Conservation (phyloP, 352 stramenopile species). For the Phytophthora uliginosa region DNA sequence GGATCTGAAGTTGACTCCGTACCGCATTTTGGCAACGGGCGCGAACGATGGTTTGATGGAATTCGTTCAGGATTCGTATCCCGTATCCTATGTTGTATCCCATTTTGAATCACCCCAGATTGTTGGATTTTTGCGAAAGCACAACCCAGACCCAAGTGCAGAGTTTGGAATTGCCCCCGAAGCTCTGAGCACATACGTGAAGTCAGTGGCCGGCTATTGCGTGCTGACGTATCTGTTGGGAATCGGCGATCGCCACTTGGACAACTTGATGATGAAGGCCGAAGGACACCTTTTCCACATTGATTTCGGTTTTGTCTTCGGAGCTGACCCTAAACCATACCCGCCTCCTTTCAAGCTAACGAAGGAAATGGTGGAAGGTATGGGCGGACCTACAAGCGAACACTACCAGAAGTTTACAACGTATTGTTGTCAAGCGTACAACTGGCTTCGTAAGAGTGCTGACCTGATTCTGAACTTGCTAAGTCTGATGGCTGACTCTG, state of each 20-base stretch:
- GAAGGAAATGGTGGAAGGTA: slow-evolving; percentile 98
- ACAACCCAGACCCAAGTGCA: slow-evolving; percentile 86
- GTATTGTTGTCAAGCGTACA: slow-evolving; percentile 95
- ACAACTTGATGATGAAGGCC: slow-evolving; percentile 99
- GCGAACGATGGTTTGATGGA: slow-evolving; percentile 97
- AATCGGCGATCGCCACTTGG: slow-evolving; percentile 99
- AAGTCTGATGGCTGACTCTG: slow-evolving; percentile 98
- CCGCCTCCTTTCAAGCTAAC: slow-evolving; percentile 99
- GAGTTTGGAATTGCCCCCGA: slow-evolving; percentile 94
- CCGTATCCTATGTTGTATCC: slow-evolving; percentile 97
- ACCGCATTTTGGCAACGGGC: slow-evolving; percentile 92
- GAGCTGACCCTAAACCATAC: slow-evolving; percentile 98
- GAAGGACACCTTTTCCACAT: slow-evolving; percentile 99
- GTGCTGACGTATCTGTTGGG: slow-evolving; percentile 99
- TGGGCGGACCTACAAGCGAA: slow-evolving; percentile 93
- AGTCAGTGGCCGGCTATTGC: slow-evolving; percentile 99
- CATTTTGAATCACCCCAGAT: slow-evolving; percentile 96
- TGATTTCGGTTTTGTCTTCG: slow-evolving; percentile 99
- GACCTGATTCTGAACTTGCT: slow-evolving; percentile 99
- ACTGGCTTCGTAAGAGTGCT: slow-evolving; percentile 97
- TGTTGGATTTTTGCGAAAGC: slow-evolving; percentile 86
- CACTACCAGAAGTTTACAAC: slow-evolving; percentile 95
- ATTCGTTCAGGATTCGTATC: slow-evolving; percentile 97
- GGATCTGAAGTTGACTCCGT: slow-evolving; percentile 98
- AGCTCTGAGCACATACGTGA: slow-evolving; percentile 97